phyloP scores from a whole-genome alignment of 2,329 filamentous ascomycete genomes.

The Aureobasidium vineae region DNA sequence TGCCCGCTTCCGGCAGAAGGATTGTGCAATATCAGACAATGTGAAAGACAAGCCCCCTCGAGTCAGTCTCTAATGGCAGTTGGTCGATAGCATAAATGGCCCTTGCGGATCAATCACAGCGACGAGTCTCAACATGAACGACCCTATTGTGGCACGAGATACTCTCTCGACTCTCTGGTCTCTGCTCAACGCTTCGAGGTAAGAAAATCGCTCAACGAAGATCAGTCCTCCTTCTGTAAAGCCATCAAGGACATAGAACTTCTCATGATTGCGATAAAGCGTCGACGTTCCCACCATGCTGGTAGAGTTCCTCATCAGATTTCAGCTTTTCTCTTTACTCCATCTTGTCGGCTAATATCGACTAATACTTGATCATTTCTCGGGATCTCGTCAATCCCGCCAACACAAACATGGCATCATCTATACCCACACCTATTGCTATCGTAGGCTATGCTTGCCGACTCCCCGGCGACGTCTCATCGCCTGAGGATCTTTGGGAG shows the following conservation, averaged over 20 bases:
- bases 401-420: conserved; percentile 6
- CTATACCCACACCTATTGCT: conserved; percentile 42
- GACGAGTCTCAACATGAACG: neutral
- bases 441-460: conserved; percentile 48
- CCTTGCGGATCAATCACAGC: neutral
- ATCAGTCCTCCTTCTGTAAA: neutral
- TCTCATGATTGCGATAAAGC: neutral
- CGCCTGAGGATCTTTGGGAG: conserved; percentile 28
- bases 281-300: neutral
- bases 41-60: neutral
- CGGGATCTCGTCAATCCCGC: neutral
- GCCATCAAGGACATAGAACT: neutral
- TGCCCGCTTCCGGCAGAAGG: neutral
- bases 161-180: neutral
- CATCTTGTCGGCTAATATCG: neutral
- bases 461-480: conserved; percentile 43
- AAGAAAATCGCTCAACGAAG: neutral
- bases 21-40: neutral
- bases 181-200: neutral
- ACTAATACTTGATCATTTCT: neutral
- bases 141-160: neutral
- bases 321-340: neutral
- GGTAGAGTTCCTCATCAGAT: neutral
- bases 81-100: conserved; percentile 20
- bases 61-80: conserved; percentile 9